phyloP scores from a whole-genome alignment of 139 green algal species.

The Chlorella ohadii region DNA sequence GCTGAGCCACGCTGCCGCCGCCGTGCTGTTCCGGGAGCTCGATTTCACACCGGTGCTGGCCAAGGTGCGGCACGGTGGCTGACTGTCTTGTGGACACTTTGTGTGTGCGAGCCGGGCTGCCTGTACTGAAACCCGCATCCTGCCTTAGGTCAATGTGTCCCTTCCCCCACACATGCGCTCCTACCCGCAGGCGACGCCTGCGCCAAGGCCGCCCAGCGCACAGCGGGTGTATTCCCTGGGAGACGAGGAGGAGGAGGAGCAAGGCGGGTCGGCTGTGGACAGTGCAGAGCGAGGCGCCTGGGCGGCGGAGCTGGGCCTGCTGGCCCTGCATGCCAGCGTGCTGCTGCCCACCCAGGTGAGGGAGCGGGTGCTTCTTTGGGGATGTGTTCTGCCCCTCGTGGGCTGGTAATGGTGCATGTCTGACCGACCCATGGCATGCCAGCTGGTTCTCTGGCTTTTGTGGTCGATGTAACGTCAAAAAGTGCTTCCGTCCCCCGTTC shows the following conservation, averaged over 20 bases:
- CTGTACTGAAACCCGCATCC: no score
- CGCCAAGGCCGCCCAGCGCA: neutral
- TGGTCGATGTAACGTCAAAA: no score
- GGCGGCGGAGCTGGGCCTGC: conserved; percentile 33
- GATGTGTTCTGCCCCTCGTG: neutral
- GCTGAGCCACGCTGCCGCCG: conserved; percentile 10
- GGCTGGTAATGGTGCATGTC: neutral
- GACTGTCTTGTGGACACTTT: neutral
- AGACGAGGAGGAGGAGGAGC: conserved; percentile 33
- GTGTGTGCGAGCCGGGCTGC: neutral
- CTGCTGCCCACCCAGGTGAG: conserved; percentile 19
- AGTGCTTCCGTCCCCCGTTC: no score
- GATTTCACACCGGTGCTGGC: conserved; percentile 35
- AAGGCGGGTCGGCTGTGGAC: neutral
- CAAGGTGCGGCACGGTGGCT: conserved; percentile 1
- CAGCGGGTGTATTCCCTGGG: conserved; percentile 20
- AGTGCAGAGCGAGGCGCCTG: neutral
- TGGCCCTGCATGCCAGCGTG: conserved; percentile 25
- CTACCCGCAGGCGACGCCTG: neutral
- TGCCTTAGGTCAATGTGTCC: no score
- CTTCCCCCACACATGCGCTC: neutral
- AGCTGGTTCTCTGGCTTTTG: no score
- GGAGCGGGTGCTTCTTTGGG: neutral
- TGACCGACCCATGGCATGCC: no score
- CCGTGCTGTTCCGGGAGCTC: conserved; percentile 23